phyloP scores from a whole-genome alignment of 306 rosid genomes.

The Prunus fruticosa region DNA sequence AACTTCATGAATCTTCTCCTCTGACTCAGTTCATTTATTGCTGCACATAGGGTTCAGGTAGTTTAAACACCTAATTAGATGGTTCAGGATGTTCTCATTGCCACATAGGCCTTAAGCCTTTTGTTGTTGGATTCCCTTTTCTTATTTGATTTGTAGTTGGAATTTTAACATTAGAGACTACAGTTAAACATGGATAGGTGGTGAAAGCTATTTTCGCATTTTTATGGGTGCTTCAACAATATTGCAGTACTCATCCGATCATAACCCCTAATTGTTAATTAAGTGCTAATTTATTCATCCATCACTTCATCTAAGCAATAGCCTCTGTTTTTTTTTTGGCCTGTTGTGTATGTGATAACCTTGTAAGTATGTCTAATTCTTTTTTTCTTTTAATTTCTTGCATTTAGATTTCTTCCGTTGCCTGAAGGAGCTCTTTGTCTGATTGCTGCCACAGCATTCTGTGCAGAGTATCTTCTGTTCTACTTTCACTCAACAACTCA shows the following conservation, averaged over 20 bases:
- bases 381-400: not conserved
- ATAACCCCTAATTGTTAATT: not conserved
- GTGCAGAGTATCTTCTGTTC: conserved; percentile 83
- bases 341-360: not conserved
- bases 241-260: not conserved
- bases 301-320: not conserved
- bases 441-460: conserved; percentile 75
- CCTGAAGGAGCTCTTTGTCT: conserved; percentile 81
- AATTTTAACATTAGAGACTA: not conserved
- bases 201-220: not conserved
- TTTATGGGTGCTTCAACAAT: not conserved
- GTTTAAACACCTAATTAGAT: not conserved
- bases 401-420: conserved; percentile 58
- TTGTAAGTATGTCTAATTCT: conserved; percentile 16
- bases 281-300: not conserved
- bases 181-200: not conserved
- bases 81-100: not conserved
- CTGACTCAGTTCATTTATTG: not conserved
- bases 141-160: not conserved
- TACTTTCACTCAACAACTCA: conserved; percentile 92
- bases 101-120: not conserved
- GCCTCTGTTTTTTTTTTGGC: not conserved
- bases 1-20: not conserved
- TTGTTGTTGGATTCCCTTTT: not conserved
- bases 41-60: not conserved